These are phyloP conservation scores for Rasamsonia emersonii DNA, from an alignment of 2,329 filamentous ascomycete species.

Conservation along the genomic window DNA sequence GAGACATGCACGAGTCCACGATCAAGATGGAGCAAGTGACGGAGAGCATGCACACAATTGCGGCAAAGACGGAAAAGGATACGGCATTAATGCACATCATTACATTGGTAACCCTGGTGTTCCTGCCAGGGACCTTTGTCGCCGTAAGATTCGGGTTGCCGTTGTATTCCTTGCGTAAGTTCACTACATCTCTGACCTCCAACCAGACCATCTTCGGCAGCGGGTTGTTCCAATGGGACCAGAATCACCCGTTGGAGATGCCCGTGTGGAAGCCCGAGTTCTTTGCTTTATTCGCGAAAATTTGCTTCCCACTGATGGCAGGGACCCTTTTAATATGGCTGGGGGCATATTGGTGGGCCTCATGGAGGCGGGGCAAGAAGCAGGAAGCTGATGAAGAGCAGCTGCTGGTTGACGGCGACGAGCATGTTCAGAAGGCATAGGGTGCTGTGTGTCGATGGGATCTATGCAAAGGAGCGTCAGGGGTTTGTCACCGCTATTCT, in stretches of 20 bases:
- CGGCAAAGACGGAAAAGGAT: constrained; percentile 3
- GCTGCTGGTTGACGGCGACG: too few species aligned
- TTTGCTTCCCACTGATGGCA: constrained; percentile 5
- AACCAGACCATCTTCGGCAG: constrained; percentile 5
- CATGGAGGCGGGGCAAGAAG: neutral
- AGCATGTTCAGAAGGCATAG: too few species aligned
- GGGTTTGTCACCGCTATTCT: too few species aligned
- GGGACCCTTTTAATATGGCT: constrained; percentile 1
- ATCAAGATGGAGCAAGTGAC: constrained; percentile 4
- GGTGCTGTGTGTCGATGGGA: neutral
- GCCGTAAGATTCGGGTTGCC: constrained; percentile 4
- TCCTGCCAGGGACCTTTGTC: constrained; percentile 4
- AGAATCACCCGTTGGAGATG: constrained; percentile 2
- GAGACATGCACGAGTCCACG: constrained; percentile 3
- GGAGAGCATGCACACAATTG: constrained; percentile 3
- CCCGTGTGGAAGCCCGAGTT: constrained; percentile 4
- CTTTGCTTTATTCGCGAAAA: constrained; percentile 3
- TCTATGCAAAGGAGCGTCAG: constrained; percentile 1
- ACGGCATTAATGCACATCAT: constrained; percentile 5
- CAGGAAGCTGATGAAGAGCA: too few species aligned
- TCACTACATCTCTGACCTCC: constrained; percentile 3
- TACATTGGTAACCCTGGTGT: constrained; percentile 4
- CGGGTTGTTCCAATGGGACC: constrained; percentile 4
- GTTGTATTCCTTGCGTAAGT: constrained; percentile 4
- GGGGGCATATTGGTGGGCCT: constrained; percentile 3